Base-by-base conservation (phyloP, 352 stramenopile genomes). In the Phytophthora meadii region DNA sequence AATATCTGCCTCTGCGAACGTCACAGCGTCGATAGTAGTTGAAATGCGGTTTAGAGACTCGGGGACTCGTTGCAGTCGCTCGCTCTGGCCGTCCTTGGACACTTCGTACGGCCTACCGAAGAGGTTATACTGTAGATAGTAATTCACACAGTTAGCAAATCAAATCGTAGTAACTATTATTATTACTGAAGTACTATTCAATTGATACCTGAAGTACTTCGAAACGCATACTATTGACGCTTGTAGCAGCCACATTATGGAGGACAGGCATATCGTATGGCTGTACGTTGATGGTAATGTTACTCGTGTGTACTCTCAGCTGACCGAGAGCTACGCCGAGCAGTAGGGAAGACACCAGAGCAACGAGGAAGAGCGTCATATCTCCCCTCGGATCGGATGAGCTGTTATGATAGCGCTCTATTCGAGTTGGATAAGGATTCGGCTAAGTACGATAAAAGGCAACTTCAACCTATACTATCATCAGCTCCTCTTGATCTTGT, bases 71-170 rank as follows among this genome's bases (percentile, higher is more conserved):
- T 70, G 54, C 37, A 95, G 61, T 9, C 87, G 83, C 65, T 89
- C 84, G 14, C 47, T 59, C 47, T 95, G 87, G 7, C 84, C 87
- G 64, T 95, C 87, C 1, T 75, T 68, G 8, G 84, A 93, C 17
- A 95, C 79, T 64, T 89, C 70, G 40, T 75, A 77, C 19, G 87
- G 84, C 4, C 87, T 74, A 3, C 83, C 84, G 65, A 95, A 95
- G 5, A 93, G 62, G 61, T 95, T 95, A 75, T 95, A 95, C 77
- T 95, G 48, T 5, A 24, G 49, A n/a, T 14, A 54, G 28, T 19
- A 67, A 55, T 27, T 37, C 15, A 32, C 6, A 34, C 30, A 34
- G 30, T 34, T 34, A 34, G 8, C 7, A 36, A 17, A 28, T 39
- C 11, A 36, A n/a, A 12, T 22, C 5, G 19, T 59, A 28, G 22